Evolutionary conservation across 2,329 filamentous ascomycete genomes (phyloP).

Genomic region (Fusarium equiseti): DNA sequence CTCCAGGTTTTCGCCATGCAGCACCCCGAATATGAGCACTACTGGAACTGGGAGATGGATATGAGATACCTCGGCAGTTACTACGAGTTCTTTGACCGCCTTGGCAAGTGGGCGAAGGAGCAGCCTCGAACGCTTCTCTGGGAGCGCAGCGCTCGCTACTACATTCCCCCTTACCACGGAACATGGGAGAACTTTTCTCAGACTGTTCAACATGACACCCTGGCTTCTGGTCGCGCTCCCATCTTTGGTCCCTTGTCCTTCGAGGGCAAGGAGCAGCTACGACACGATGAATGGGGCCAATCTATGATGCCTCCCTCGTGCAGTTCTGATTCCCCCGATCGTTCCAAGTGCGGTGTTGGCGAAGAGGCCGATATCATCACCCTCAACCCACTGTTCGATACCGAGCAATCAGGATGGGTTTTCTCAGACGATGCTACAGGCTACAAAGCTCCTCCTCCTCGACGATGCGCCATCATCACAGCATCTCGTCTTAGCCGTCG

Average conservation of each 20-base stretch:
- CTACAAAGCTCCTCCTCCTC: slow-evolving; percentile 73
- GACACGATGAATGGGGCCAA: slow-evolving; percentile 64
- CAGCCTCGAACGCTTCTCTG: slow-evolving; percentile 80
- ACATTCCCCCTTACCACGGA: slow-evolving; percentile 77
- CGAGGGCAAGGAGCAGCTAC: slow-evolving; percentile 60
- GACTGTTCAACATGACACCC: slow-evolving; percentile 72
- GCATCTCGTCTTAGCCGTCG: slow-evolving; percentile 75
- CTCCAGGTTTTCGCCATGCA: slow-evolving; percentile 73
- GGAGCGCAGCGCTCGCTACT: slow-evolving; percentile 83
- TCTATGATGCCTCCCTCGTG: slow-evolving; percentile 68
- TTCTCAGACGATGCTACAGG: slow-evolving; percentile 78
- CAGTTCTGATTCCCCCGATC: slow-evolving; percentile 62
- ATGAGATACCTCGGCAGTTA: slow-evolving; percentile 74
- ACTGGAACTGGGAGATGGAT: slow-evolving; percentile 80
- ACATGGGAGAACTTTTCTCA: slow-evolving; percentile 78
- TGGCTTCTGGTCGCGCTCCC: slow-evolving; percentile 62
- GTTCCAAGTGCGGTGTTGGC: slow-evolving; percentile 71
- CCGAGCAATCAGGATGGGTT: slow-evolving; percentile 78
- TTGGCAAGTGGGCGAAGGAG: slow-evolving; percentile 73
- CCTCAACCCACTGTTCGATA: slow-evolving; percentile 81
- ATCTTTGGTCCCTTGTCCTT: slow-evolving; percentile 77
- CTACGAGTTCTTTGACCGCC: slow-evolving; percentile 78
- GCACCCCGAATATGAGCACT: slow-evolving; percentile 74
- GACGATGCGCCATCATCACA: slow-evolving; percentile 78
- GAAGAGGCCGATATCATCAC: slow-evolving; percentile 82